These are phyloP conservation scores for Marasmius fiardii DNA, from an alignment of 1,284 basidiomycete genomes.

Conservation along the genomic window DNA sequence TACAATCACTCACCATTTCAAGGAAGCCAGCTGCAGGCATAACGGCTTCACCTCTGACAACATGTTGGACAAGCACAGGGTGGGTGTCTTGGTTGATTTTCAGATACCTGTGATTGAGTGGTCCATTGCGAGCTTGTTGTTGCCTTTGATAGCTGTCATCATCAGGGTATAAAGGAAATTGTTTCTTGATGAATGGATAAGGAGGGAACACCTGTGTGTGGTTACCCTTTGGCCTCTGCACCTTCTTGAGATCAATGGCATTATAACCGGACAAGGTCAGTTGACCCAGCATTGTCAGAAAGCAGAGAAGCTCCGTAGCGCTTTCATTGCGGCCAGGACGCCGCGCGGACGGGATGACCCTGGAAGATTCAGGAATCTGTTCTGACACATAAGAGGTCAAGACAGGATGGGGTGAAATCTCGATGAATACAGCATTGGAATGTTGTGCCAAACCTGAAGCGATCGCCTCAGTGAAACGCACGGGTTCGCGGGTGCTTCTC, in stretches of 20 bases:
- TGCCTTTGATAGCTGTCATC: conserved; percentile 8
- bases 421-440: conserved; percentile 18
- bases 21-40: conserved; percentile 42
- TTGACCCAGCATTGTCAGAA: conserved; percentile 20
- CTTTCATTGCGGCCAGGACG: conserved; percentile 16
- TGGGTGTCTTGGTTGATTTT: conserved; percentile 32
- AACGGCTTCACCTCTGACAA: conserved; percentile 38
- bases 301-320: conserved; percentile 11
- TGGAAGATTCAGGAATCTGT: conserved; percentile 10
- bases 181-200: conserved; percentile 17
- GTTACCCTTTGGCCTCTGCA: neutral
- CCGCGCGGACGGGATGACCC: conserved; percentile 22
- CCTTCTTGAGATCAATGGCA: conserved; percentile 13
- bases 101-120: conserved; percentile 30
- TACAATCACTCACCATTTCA: conserved; percentile 32
- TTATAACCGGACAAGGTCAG: conserved; percentile 19
- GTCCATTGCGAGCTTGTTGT: conserved; percentile 25
- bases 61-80: conserved; percentile 34
- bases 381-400: conserved; percentile 21
- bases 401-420: conserved; percentile 34
- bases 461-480: conserved; percentile 19
- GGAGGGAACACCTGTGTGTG: conserved; percentile 6
- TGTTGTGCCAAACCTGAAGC: neutral
- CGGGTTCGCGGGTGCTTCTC: conserved; percentile 22
- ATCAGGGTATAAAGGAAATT: conserved; percentile 12